Evolutionary conservation across 139 green algal species (phyloP).

Genomic region (Nannochloris sp.): DNA sequence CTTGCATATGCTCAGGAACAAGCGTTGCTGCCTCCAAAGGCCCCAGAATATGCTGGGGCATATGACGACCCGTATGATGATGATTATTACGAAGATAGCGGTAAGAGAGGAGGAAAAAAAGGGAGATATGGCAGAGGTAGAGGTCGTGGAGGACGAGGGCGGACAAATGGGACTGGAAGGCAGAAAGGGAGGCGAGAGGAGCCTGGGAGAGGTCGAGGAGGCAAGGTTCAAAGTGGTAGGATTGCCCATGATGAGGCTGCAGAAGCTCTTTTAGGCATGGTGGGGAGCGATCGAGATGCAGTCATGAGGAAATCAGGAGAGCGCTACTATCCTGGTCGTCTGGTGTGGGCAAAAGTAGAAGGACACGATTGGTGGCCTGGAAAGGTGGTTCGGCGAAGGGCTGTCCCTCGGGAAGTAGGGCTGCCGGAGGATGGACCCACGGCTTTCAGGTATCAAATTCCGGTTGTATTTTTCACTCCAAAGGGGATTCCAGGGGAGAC

Average conservation of each 20-base stretch:
- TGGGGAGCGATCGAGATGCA: constrained; percentile 23
- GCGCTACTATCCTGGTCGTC: constrained; percentile 48
- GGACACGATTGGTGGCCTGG: constrained; percentile 90
- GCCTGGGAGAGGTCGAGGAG: constrained; percentile 1
- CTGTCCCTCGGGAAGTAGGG: constrained; percentile 74
- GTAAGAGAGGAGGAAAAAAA: not conserved
- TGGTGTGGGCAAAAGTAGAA: constrained; percentile 91
- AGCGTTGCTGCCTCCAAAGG: not conserved
- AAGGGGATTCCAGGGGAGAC: constrained; percentile 74
- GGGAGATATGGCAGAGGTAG: constrained; percentile 14
- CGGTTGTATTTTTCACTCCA: constrained; percentile 83
- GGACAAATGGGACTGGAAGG: constrained; percentile 7
- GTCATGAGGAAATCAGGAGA: constrained; percentile 3
- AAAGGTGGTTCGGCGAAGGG: constrained; percentile 61
- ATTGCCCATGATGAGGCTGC: constrained; percentile 46
- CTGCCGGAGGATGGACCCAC: constrained; percentile 47
- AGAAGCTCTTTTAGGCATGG: constrained; percentile 64
- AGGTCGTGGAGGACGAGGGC: constrained; percentile 11
- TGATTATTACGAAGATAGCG: constrained; percentile 24
- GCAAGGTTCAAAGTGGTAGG: constrained; percentile 18
- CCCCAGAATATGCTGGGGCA: not conserved
- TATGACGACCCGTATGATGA: constrained; percentile 27
- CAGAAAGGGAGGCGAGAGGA: not conserved
- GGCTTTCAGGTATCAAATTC: constrained; percentile 54
- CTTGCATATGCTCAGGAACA: not conserved